These are phyloP conservation scores for Diaporthe sp. DNA, from an alignment of 2,329 filamentous ascomycete species.

Conservation along the genomic window DNA sequence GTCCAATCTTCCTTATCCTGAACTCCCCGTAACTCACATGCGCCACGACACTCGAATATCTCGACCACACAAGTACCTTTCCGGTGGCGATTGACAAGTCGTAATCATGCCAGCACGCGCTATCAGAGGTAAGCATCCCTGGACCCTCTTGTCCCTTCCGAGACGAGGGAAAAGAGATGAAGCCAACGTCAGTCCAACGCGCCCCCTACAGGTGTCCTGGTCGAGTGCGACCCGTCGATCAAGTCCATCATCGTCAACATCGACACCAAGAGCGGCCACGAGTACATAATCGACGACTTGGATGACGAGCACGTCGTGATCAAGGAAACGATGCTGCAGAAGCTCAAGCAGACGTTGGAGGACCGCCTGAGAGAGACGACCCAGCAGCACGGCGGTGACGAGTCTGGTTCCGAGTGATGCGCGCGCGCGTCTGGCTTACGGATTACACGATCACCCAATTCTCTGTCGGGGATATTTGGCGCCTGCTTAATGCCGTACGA, in stretches of 20 bases:
- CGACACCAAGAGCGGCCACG: slow-evolving; percentile 75
- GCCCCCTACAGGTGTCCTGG: slow-evolving; percentile 71
- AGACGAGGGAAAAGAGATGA: background rate
- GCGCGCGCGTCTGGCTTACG: background rate
- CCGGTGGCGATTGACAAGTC: slow-evolving; percentile 20
- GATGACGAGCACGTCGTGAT: slow-evolving; percentile 81
- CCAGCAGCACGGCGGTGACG: slow-evolving; percentile 57
- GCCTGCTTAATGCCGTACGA: background rate
- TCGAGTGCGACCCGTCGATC: slow-evolving; percentile 88
- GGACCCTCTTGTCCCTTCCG: background rate
- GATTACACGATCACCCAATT: background rate
- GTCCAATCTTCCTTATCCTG: background rate
- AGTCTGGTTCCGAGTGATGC: slow-evolving; percentile 61
- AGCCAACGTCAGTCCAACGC: slow-evolving; percentile 30
- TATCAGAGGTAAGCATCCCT: slow-evolving; percentile 58
- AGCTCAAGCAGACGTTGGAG: slow-evolving; percentile 76
- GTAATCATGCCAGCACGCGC: slow-evolving; percentile 63
- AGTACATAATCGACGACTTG: slow-evolving; percentile 82
- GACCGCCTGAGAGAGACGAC: slow-evolving; percentile 62
- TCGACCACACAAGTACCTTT: background rate
- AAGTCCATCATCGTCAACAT: slow-evolving; percentile 86
- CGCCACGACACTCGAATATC: background rate
- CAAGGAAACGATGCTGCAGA: slow-evolving; percentile 76
- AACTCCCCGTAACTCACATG: background rate
- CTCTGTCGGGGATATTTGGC: background rate